Conservation (phyloP, 768 basidiomycete genomes). For the Lactarius trivialis region DNA sequence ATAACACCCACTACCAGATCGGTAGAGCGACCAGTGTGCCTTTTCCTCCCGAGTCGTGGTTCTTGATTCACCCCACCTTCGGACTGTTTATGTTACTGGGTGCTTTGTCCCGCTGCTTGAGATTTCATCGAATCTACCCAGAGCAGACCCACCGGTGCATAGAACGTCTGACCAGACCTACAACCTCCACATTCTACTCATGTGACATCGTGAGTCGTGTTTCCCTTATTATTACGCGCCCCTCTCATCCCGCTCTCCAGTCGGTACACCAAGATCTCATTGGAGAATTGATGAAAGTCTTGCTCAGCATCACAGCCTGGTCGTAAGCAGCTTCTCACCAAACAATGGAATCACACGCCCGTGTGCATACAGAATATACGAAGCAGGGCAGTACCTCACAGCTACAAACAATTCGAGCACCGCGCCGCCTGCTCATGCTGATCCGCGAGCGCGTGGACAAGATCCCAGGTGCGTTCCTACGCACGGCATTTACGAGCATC, state of each 20-base stretch:
- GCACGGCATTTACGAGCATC: slow-evolving; percentile 84
- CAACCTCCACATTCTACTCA: slow-evolving; percentile 73
- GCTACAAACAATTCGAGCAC: slow-evolving; percentile 95
- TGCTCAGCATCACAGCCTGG: slow-evolving; percentile 92
- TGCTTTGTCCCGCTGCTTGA: slow-evolving; percentile 48
- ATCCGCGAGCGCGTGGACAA: slow-evolving; percentile 95
- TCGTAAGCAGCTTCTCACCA: slow-evolving; percentile 44
- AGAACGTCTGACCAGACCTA: slow-evolving; percentile 79
- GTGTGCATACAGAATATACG: slow-evolving; percentile 65
- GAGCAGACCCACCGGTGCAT: slow-evolving; percentile 94
- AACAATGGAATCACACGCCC: not conserved
- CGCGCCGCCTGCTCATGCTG: slow-evolving; percentile 82
- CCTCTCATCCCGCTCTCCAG: slow-evolving; percentile 35
- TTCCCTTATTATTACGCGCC: not conserved
- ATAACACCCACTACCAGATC: slow-evolving; percentile 93
- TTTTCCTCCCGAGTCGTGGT: slow-evolving; percentile 75
- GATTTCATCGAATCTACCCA: slow-evolving; percentile 93
- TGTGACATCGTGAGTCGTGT: slow-evolving; percentile 78
- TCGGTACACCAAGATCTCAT: slow-evolving; percentile 92
- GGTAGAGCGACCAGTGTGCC: slow-evolving; percentile 86
- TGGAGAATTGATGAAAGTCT: slow-evolving; percentile 88
- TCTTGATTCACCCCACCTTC: too few species aligned
- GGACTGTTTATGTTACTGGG: not conserved
- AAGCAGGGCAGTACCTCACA: slow-evolving; percentile 86
- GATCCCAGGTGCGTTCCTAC: slow-evolving; percentile 75